A percentile compares a stretch with the other conserved stretches of the same genome.
Evolutionary conservation across 768 basidiomycete genomes (phyloP).

Genomic region (Serendipita vermifera): DNA sequence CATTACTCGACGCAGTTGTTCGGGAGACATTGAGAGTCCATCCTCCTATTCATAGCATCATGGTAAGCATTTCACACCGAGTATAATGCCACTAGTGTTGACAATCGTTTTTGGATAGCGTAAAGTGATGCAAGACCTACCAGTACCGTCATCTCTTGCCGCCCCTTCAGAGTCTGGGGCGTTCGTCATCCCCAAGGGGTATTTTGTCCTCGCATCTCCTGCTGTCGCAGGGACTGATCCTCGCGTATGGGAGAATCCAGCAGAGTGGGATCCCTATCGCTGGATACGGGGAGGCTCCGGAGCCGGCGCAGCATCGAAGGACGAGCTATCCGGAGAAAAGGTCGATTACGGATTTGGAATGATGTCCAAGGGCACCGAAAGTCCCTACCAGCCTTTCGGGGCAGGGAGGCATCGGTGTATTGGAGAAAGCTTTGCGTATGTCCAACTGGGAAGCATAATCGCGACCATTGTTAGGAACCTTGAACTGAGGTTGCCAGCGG

Average conservation of each 20-base stretch:
- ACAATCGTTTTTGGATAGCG: no score
- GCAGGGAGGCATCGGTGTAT: slow-evolving; percentile 94
- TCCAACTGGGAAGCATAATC: slow-evolving; percentile 80
- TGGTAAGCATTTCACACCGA: slow-evolving; percentile 28
- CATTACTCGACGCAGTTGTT: slow-evolving; percentile 76
- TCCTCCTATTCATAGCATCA: slow-evolving; percentile 90
- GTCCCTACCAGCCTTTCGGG: slow-evolving; percentile 94
- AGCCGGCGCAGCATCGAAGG: slow-evolving; percentile 50
- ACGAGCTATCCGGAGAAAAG: slow-evolving; percentile 63
- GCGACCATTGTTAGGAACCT: slow-evolving; percentile 62
- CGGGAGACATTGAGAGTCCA: slow-evolving; percentile 89
- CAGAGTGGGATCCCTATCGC: slow-evolving; percentile 62
- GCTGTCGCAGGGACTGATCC: slow-evolving; percentile 82
- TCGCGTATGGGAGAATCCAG: slow-evolving; percentile 58
- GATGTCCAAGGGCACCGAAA: slow-evolving; percentile 91
- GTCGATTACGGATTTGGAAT: slow-evolving; percentile 93
- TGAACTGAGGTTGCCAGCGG: slow-evolving; percentile 53
- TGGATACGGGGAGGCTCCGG: slow-evolving; percentile 49
- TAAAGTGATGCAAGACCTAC: slow-evolving; percentile 73
- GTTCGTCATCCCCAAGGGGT: slow-evolving; percentile 81
- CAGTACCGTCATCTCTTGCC: slow-evolving; percentile 66
- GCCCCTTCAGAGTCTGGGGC: slow-evolving; percentile 48
- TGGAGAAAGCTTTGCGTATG: slow-evolving; percentile 91
- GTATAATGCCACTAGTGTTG: no score
- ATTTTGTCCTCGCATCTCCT: slow-evolving; percentile 82